phyloP scores from a whole-genome alignment of 176 grass and related monocot species.

The Guadua angustifolia region DNA sequence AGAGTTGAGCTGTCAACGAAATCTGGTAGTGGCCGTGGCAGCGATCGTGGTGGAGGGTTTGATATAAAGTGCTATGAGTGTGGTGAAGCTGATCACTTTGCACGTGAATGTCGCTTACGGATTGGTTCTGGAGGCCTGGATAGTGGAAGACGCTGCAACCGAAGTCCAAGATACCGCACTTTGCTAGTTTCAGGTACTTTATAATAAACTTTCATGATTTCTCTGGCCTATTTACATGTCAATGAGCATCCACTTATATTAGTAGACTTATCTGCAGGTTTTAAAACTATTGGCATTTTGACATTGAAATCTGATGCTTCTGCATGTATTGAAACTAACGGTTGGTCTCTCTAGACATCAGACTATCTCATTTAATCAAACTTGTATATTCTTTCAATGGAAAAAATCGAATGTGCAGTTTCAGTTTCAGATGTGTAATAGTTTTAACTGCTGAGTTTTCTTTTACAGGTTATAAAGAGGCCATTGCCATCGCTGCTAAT shows the following conservation, averaged over 20 bases:
- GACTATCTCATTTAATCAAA: slow-evolving; percentile 10
- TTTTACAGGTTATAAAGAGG: slow-evolving; percentile 50
- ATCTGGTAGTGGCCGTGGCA: too few relatives aligned
- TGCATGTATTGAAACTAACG: neutral
- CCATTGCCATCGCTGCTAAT: too few relatives aligned
- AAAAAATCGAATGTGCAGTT: neutral
- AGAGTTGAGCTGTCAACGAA: too few relatives aligned
- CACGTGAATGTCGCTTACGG: too few relatives aligned
- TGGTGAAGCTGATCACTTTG: too few relatives aligned
- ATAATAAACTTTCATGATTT: slow-evolving; percentile 12
- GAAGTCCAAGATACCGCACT: too few relatives aligned
- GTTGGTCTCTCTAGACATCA: neutral
- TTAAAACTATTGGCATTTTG: neutral
- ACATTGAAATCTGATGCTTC: slow-evolving; percentile 19
- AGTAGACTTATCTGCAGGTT: slow-evolving; percentile 17
- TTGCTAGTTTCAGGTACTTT: slow-evolving; percentile 89
- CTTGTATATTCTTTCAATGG: neutral
- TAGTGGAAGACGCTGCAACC: too few relatives aligned
- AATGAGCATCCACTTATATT: neutral
- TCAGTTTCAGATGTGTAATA: neutral
- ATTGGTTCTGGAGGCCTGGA: too few relatives aligned
- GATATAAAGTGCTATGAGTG: too few relatives aligned
- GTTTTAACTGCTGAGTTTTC: slow-evolving; percentile 29
- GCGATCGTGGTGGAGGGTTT: too few relatives aligned
- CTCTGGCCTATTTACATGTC: slow-evolving; percentile 10